Base-by-base conservation (phyloP, 2,329 filamentous ascomycete species). In the Ceratocystis destructans region DNA sequence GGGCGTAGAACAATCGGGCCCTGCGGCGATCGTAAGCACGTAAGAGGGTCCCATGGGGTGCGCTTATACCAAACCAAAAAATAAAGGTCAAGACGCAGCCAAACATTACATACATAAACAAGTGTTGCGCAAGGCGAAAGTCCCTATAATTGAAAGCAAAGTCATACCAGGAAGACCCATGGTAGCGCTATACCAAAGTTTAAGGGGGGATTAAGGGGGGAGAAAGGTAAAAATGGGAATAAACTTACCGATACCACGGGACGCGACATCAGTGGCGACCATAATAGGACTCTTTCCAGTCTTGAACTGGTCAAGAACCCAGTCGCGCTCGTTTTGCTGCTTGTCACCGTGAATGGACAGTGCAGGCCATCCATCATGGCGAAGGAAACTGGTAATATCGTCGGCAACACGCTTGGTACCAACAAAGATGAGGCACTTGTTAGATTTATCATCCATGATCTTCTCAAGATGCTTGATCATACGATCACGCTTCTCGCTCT, bases 231-330 rank as follows among this genome's bases (percentile, higher is more conserved):
- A 25, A 37, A 20, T 2, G 28, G 55, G 55, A 37, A 77, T 79
- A 79, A 88, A 93, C 91, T 96, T 95, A 96, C 94, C 94, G 80
- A 99, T 96, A 90, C 94, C 94, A 92, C 94, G 94, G 76, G 94
- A 97, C 80, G 94, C 94, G 80, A 99, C 94, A 76, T 97, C 94
- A 71, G 94, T 99, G 80, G 94, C 94, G 81, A 99, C 94, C 92
- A 99, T 96, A 86, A 99, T 96, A 76, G 94, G 94, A 81, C 91
- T 96, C 83, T 97, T 96, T 80, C 91, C 92, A 71, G 89, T 90
- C 87, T 97, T 99, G 86, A 99, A 99, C 78, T 97, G 93, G 78
- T 97, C 95, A 76, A 99, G 83, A 73, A 97, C 94, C 91, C 94
- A 97, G 78, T 97, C 94, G 81, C 94, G 92, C 82, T 99, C 94